These are phyloP conservation scores for Hamamelis virginiana DNA, from an alignment of 164 flowering plant species.

Conservation along the genomic window DNA sequence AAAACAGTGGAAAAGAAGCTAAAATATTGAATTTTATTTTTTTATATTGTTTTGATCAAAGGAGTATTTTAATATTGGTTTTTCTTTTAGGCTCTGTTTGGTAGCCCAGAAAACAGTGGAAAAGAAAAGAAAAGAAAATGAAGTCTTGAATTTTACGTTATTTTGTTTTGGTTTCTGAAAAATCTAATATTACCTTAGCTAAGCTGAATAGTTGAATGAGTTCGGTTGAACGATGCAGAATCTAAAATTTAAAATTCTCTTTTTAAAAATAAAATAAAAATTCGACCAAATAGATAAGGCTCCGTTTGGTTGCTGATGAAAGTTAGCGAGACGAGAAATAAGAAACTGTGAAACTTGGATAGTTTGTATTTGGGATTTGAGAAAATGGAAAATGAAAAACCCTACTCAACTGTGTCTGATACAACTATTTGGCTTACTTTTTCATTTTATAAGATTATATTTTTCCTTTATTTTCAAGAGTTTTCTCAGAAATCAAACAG, in stretches of 20 bases:
- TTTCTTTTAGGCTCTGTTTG: background rate
- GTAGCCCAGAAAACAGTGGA: background rate
- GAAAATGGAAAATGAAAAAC: background rate
- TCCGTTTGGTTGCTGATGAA: background rate
- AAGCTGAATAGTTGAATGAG: no score
- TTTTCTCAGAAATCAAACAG: background rate
- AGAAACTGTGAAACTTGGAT: no score
- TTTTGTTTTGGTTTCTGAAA: no score
- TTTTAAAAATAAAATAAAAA: no score
- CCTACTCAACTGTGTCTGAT: background rate
- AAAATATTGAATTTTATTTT: background rate
- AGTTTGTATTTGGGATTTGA: background rate
- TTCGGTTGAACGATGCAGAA: no score
- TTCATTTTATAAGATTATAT: background rate
- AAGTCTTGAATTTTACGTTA: no score
- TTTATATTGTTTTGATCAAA: no score
- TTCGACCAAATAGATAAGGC: no score
- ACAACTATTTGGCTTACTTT: background rate
- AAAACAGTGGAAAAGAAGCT: background rate
- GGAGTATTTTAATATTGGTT: background rate
- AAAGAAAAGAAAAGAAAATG: no score
- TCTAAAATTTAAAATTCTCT: no score
- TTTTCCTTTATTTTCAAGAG: background rate
- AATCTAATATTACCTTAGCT: no score
- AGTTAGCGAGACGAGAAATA: no score